Conservation (phyloP, 2,329 filamentous ascomycete species). For the Allantophomopsis lycopodina region DNA sequence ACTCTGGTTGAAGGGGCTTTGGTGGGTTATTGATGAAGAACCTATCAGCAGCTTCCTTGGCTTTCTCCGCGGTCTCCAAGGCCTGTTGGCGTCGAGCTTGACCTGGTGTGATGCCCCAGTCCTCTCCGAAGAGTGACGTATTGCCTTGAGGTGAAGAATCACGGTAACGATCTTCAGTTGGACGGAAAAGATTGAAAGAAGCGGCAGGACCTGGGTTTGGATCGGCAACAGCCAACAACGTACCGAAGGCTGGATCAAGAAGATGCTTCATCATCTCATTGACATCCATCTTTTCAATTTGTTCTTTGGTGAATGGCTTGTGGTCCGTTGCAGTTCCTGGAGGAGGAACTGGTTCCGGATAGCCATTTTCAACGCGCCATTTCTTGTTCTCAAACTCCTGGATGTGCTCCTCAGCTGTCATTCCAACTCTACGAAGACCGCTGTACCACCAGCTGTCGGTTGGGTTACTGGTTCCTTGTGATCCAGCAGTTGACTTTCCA, state of each 20-base stretch:
- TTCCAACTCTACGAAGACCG: not conserved
- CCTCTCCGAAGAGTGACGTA: slow-evolving; percentile 15
- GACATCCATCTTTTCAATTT: slow-evolving; percentile 11
- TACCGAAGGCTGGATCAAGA: slow-evolving; percentile 12
- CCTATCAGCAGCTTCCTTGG: too few species aligned
- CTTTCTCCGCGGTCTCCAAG: too few species aligned
- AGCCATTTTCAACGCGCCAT: too few species aligned
- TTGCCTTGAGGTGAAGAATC: slow-evolving; percentile 13
- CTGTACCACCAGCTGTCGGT: not conserved
- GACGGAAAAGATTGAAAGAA: slow-evolving; percentile 9
- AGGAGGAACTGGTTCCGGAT: too few species aligned
- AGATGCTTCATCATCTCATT: slow-evolving; percentile 11
- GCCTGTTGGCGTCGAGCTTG: too few species aligned
- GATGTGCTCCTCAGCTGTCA: not conserved
- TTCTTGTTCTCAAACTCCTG: slow-evolving; percentile 1
- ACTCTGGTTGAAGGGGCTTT: too few species aligned
- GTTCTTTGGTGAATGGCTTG: slow-evolving; percentile 7
- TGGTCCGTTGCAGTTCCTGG: not conserved
- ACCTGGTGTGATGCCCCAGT: slow-evolving; percentile 4
- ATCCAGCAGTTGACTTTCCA: too few species aligned
- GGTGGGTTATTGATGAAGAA: too few species aligned
- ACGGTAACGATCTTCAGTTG: slow-evolving; percentile 9
- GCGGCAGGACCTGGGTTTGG: slow-evolving; percentile 4
- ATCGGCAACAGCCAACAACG: slow-evolving; percentile 12
- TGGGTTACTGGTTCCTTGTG: too few species aligned